Conservation (phyloP, 1,139 yeast genomes). For the Lodderomyces metapsilosis region DNA sequence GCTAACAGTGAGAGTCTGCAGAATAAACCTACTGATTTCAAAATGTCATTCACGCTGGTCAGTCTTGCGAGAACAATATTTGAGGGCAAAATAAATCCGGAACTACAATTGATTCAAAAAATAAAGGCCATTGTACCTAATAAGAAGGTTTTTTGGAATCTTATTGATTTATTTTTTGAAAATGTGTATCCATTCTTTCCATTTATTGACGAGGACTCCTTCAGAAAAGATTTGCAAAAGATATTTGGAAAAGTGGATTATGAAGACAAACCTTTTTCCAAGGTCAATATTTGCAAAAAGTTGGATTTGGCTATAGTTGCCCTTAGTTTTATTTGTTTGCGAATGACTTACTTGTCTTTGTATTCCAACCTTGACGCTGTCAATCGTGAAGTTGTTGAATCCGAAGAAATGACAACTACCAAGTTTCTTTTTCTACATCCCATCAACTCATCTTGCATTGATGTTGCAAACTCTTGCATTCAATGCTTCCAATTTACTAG, state of each 20-base stretch:
- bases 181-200: constrained; percentile 28
- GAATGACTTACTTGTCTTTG: constrained; percentile 30
- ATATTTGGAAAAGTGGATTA: constrained; percentile 27
- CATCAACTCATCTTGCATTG: constrained; percentile 24
- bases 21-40: constrained; percentile 11
- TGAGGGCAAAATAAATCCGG: constrained; percentile 24
- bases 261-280: constrained; percentile 14
- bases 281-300: constrained; percentile 23
- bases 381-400: constrained; percentile 21
- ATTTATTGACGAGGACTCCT: constrained; percentile 27
- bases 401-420: constrained; percentile 14
- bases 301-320: constrained; percentile 34
- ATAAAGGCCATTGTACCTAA: constrained; percentile 28
- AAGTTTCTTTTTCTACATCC: constrained; percentile 28
- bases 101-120: constrained; percentile 24
- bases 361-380: constrained; percentile 30
- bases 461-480: constrained; percentile 29
- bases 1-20: neutral
- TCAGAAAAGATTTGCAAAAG: constrained; percentile 18
- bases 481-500: constrained; percentile 25
- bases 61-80: constrained; percentile 16
- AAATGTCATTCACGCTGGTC: constrained; percentile 8
- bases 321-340: constrained; percentile 24
- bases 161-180: constrained; percentile 27
- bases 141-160: constrained; percentile 24